Evolutionary conservation across 768 basidiomycete genomes (phyloP).

Genomic region (Lepiota venenata): DNA sequence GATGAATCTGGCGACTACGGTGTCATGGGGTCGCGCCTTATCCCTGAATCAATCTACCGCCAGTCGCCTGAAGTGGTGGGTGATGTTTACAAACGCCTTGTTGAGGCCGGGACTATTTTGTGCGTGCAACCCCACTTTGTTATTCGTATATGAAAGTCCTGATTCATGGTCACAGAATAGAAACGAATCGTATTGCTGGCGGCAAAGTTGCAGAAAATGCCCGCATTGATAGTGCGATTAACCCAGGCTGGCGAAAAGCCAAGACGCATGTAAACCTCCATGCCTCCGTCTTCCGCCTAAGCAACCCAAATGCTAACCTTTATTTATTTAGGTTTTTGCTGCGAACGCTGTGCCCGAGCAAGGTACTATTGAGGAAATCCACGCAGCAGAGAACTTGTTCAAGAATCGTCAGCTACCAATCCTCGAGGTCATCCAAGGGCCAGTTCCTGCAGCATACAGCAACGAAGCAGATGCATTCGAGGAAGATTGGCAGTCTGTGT

Average conservation of each 20-base stretch:
- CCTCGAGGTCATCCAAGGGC: slow-evolving; percentile 22
- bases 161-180: not conserved
- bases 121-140: not conserved
- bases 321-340: not conserved
- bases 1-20: slow-evolving; percentile 1
- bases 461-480: slow-evolving; percentile 32
- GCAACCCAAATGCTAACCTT: too few species aligned
- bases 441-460: slow-evolving; percentile 27
- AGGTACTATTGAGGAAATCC: slow-evolving; percentile 12
- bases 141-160: too few species aligned
- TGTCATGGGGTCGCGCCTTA: slow-evolving; percentile 8
- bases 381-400: slow-evolving; percentile 18
- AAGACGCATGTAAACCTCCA: slow-evolving; percentile 29
- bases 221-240: slow-evolving; percentile 27
- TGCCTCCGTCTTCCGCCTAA: not conserved
- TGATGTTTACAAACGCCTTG: slow-evolving; percentile 17
- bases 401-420: slow-evolving; percentile 20
- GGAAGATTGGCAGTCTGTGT: slow-evolving; percentile 26
- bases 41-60: slow-evolving; percentile 7
- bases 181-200: not conserved
- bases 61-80: slow-evolving; percentile 13
- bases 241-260: slow-evolving; percentile 33
- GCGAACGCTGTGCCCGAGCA: not conserved
- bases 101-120: slow-evolving; percentile 9
- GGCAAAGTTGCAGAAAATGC: slow-evolving; percentile 29